Base-by-base conservation (phyloP, 257 asterid species). In the Ilex aquifolium region DNA sequence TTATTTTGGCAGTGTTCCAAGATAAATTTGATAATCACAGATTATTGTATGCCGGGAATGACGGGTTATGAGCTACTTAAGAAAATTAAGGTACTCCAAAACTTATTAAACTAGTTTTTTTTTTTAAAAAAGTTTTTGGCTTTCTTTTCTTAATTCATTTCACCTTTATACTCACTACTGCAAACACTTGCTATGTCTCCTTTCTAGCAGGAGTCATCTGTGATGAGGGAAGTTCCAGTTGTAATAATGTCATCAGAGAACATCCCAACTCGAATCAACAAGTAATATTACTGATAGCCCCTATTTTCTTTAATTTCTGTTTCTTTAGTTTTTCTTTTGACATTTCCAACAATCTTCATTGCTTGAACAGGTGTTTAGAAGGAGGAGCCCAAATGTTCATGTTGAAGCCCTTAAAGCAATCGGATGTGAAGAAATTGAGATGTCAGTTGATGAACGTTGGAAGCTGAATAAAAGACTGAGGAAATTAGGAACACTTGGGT, bases 11-110 rank as follows among this genome's bases (percentile, higher is more conserved):
- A 82, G 83, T 79, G 69, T 14, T 64, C 79, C 57, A 82, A 82
- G 82, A 77, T 85, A 62, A 85, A 72, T 64, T 65, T 85, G 83
- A 82, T 85, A 32, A 82, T 85, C 53, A 85, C 88, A 52, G 89
- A 82, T 62, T 82, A 85, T 57, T 82, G 88, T 73, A 85, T 85
- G 92, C 92, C 92, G 0, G 92, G 81, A 32, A 85, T 85, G 93
- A 76, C 79, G 4, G 93, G 93, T 50, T 85, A 80, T 42, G 93
- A 85, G 56, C 74, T 85, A 32, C 89, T 85, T 29, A 82, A 85
- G 83, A 85, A 82, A 70, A 82, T 85, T 59, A 85, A 85, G 89
- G 93, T 85, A 69, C 31, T 30, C 21, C 12, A 14, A 15, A 42
- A 46, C 5, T 60, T 29, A 27, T 7, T 32, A 13, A 21, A 21